Conservation (phyloP, 768 basidiomycete genomes). For the Pulveroboletus sp. region DNA sequence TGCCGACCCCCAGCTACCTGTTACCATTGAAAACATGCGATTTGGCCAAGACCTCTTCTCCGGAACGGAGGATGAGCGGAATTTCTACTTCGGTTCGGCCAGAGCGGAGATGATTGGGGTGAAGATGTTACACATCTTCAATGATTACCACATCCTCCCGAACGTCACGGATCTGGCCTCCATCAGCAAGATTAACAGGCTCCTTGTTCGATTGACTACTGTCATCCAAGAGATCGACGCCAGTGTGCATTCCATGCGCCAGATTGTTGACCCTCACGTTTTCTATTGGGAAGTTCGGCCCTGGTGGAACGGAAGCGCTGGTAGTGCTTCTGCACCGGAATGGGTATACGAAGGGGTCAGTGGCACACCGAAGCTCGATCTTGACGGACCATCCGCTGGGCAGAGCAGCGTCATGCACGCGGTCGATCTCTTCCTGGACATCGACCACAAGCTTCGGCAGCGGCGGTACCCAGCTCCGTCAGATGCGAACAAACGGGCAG, state of each 20-base stretch:
- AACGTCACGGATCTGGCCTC: constrained; percentile 59
- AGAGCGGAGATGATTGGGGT: constrained; percentile 83
- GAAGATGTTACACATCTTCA: constrained; percentile 80
- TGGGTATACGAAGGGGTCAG: constrained; percentile 83
- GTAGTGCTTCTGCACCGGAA: constrained; percentile 43
- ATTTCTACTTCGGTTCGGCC: constrained; percentile 85
- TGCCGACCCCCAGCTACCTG: constrained; percentile 51
- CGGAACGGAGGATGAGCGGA: constrained; percentile 73
- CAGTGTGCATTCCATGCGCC: constrained; percentile 64
- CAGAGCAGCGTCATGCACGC: constrained; percentile 91
- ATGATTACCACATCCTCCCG: constrained; percentile 77
- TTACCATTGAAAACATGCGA: constrained; percentile 72
- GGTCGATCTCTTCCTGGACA: constrained; percentile 79
- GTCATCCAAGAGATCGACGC: constrained; percentile 73
- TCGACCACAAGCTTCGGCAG: constrained; percentile 80
- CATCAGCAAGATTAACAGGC: constrained; percentile 63
- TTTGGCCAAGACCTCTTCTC: constrained; percentile 70
- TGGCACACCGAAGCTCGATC: constrained; percentile 53
- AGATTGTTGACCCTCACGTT: constrained; percentile 72
- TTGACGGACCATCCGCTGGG: constrained; percentile 89
- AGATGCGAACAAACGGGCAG: constrained; percentile 58
- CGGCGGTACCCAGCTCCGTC: constrained; percentile 67
- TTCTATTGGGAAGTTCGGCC: constrained; percentile 91
- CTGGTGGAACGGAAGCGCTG: constrained; percentile 85
- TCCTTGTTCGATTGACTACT: constrained; percentile 62